Conservation (phyloP, 306 rosid genomes). For the Vicia faba region DNA sequence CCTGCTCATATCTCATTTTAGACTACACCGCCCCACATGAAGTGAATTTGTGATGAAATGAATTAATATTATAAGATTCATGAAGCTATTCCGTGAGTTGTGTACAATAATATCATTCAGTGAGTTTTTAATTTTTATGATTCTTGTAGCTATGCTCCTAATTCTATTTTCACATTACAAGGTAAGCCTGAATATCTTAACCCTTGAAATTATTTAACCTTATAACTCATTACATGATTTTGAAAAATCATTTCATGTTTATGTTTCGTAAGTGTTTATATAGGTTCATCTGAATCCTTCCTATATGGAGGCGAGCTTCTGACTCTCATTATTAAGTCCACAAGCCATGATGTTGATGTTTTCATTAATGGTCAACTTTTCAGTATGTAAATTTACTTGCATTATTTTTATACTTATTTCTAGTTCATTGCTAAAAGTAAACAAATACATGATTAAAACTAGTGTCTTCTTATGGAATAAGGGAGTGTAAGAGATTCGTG, state of each 20-base stretch:
- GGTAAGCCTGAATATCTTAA: constrained; percentile 48
- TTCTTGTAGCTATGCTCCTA: too few relatives aligned
- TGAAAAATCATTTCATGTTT: too few relatives aligned
- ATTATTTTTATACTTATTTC: constrained; percentile 29
- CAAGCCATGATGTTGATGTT: constrained; percentile 89
- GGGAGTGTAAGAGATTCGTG: constrained; percentile 78
- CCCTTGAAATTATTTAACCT: background rate
- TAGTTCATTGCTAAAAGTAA: constrained; percentile 13
- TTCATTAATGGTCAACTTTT: constrained; percentile 84
- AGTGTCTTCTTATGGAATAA: constrained; percentile 89
- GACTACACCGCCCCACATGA: too few relatives aligned
- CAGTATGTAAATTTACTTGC: constrained; percentile 48
- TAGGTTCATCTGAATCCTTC: constrained; percentile 80
- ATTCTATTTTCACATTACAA: too few relatives aligned
- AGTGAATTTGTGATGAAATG: too few relatives aligned
- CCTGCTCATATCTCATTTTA: too few relatives aligned
- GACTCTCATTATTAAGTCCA: constrained; percentile 83
- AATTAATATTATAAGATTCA: too few relatives aligned
- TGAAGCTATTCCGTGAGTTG: too few relatives aligned
- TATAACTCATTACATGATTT: constrained; percentile 29
- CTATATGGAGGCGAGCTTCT: constrained; percentile 88
- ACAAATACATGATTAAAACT: constrained; percentile 33
- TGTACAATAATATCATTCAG: too few relatives aligned
- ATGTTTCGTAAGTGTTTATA: constrained; percentile 62
- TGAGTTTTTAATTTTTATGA: too few relatives aligned